phyloP scores from a whole-genome alignment of 768 basidiomycete genomes.

The Tricholoma sp. region DNA sequence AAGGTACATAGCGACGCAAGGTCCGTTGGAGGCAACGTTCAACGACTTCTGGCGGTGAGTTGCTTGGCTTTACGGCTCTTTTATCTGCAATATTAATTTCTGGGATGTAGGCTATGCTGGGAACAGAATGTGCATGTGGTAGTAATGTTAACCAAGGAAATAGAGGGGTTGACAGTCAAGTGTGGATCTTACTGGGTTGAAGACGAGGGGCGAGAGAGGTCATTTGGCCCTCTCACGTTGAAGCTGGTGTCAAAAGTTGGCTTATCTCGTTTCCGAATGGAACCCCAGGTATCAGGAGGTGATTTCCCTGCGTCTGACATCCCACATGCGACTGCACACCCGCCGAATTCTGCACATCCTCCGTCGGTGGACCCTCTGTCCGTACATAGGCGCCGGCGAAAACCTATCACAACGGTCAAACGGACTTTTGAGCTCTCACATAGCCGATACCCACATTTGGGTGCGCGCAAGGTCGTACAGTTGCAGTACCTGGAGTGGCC shows the following conservation, averaged over 20 bases:
- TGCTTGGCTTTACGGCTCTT: neutral
- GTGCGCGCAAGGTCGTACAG: constrained; percentile 70
- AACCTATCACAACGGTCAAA: constrained; percentile 35
- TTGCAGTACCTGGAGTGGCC: constrained; percentile 95
- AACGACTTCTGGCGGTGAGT: constrained; percentile 92
- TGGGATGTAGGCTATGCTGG: constrained; percentile 65
- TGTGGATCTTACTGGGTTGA: constrained; percentile 88
- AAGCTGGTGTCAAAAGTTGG: constrained; percentile 36
- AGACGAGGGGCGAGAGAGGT: constrained; percentile 17
- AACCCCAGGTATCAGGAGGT: neutral
- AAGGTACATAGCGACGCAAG: constrained; percentile 94
- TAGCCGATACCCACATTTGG: constrained; percentile 49
- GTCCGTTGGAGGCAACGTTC: constrained; percentile 85
- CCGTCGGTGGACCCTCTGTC: neutral
- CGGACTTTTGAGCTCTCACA: constrained; percentile 69
- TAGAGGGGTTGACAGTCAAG: constrained; percentile 84
- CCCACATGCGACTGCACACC: neutral
- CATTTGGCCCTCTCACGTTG: constrained; percentile 70
- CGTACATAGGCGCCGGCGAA: neutral
- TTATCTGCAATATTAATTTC: neutral
- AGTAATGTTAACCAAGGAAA: constrained; percentile 92
- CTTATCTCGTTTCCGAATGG: constrained; percentile 10
- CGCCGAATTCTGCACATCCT: neutral
- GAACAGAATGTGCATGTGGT: constrained; percentile 94
- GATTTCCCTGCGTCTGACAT: constrained; percentile 1